Conservation (phyloP, 176 grass and related monocot genomes). For the Themeda triandra region DNA sequence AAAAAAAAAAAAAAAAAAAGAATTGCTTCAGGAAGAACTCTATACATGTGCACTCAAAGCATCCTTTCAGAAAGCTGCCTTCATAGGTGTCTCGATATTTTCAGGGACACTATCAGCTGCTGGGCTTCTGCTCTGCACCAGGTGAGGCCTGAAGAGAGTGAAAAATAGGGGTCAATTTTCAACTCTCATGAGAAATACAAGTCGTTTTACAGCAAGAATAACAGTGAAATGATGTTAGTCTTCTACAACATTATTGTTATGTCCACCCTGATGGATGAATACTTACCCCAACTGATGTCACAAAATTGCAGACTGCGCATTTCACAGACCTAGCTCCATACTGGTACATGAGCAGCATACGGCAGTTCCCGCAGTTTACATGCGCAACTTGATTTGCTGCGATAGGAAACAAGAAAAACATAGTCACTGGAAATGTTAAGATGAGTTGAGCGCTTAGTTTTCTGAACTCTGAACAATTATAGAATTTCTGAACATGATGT, state of each 20-base stretch:
- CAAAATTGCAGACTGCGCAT: conserved; percentile 89
- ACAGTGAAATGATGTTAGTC: conserved; percentile 3
- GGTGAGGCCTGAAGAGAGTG: conserved; percentile 50
- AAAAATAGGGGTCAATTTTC: neutral
- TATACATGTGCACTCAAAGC: conserved; percentile 60
- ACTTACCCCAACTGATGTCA: conserved; percentile 79
- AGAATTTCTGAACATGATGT: neutral
- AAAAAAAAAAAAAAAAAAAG: conserved; percentile 40
- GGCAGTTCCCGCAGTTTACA: conserved; percentile 86
- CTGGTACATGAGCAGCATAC: conserved; percentile 99
- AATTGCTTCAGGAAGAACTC: conserved; percentile 60
- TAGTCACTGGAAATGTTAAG: neutral
- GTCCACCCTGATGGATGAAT: neutral
- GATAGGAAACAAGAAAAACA: conserved; percentile 9
- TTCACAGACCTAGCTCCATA: conserved; percentile 95
- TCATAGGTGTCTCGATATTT: conserved; percentile 32
- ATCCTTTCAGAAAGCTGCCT: conserved; percentile 32
- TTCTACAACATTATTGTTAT: neutral
- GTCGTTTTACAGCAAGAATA: neutral
- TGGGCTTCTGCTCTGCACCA: conserved; percentile 75
- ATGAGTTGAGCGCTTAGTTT: conserved; percentile 11
- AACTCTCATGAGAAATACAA: neutral
- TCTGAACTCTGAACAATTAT: conserved; percentile 8
- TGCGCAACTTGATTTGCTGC: conserved; percentile 95
- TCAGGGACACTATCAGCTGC: conserved; percentile 39